Evolutionary conservation across 768 basidiomycete species (phyloP), one percentile per base, ranked within the genome.

Genomic region (Tylopilus subfusipes): DNA sequence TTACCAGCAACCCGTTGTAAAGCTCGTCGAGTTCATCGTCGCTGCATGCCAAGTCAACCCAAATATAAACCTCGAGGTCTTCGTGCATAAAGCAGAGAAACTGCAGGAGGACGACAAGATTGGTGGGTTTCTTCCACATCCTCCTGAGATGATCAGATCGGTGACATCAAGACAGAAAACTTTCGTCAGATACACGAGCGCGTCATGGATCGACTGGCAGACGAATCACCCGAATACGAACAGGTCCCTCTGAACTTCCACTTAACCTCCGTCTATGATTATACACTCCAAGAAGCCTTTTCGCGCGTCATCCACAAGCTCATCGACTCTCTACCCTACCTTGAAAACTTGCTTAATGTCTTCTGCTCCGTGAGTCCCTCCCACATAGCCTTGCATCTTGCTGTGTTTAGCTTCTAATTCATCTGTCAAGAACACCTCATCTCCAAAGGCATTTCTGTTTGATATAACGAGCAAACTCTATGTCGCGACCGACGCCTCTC

Each of bases 81-180:
- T 98, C 62, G 90, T 95, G 7, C 96, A 98, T 73, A 98, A 98
- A 71, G 88, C 91, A 8, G 96, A 98, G 71, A 89, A 86, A 45
- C 75, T 96, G 40, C 84, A 87, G 53, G 93, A 96, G 60, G 93
- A 95, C 58, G 94, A 96, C 68, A 88, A 93, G 68, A 83, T 88
- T 52, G 92, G 92, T 93, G 61, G 22, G 82, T 65, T 22, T 43
- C 49, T 29, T 11, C 29, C 34, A 36, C 12, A 2, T 19, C 40
- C 5, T 36, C 24, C 50, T 27, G 6, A 45, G 18, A 19, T 11
- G 34, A 34, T 27, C 53, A 4, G 22, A 27, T 24, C 38, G n/a
- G 22, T 55, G 29, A 58, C 47, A 38, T n/a, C 38, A 45, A 47
- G 48, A 11, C 66, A 94, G 94, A 97, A 68, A 93, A 92, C 68